A percentile compares a stretch with the other conserved stretches of the same genome.
These are phyloP conservation scores for Massariosphaeria phaeospora DNA, from an alignment of 495 filamentous ascomycete species.

Conservation along the genomic window DNA sequence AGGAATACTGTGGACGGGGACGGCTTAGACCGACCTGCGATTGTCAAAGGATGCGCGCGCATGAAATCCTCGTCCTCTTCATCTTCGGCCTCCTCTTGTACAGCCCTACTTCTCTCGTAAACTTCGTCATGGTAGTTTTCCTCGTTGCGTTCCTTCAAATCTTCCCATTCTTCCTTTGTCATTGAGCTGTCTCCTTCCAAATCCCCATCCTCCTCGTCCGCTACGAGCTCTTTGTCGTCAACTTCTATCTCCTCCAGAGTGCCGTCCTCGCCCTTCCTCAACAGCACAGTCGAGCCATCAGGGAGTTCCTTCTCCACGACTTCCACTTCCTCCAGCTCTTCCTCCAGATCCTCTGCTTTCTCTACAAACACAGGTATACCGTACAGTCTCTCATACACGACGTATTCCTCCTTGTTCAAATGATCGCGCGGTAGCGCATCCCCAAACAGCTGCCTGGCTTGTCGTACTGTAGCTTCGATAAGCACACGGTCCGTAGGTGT, in stretches of 20 bases:
- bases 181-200: conserved; percentile 41
- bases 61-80: conserved; percentile 37
- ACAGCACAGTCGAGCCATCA: conserved; percentile 35
- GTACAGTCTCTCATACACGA: conserved; percentile 75
- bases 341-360: conserved; percentile 46
- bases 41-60: conserved; percentile 58
- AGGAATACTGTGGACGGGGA: conserved; percentile 67
- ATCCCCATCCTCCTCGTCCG: conserved; percentile 24
- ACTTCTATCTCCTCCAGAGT: conserved; percentile 36
- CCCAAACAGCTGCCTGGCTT: conserved; percentile 69
- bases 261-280: conserved; percentile 51
- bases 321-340: conserved; percentile 38
- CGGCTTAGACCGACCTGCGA: conserved; percentile 55
- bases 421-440: conserved; percentile 70
- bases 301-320: conserved; percentile 39
- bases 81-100: conserved; percentile 44
- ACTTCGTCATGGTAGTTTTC: conserved; percentile 20
- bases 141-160: conserved; percentile 6
- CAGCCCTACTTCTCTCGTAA: conserved; percentile 24
- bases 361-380: conserved; percentile 62
- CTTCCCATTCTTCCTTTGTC: conserved; percentile 21
- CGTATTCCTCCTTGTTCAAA: conserved; percentile 63
- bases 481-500: background rate
- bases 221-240: conserved; percentile 26
- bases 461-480: conserved; percentile 43